Evolutionary conservation across 1,284 basidiomycete genomes (phyloP).

Genomic region (Cutaneotrichosporon dermatis): DNA sequence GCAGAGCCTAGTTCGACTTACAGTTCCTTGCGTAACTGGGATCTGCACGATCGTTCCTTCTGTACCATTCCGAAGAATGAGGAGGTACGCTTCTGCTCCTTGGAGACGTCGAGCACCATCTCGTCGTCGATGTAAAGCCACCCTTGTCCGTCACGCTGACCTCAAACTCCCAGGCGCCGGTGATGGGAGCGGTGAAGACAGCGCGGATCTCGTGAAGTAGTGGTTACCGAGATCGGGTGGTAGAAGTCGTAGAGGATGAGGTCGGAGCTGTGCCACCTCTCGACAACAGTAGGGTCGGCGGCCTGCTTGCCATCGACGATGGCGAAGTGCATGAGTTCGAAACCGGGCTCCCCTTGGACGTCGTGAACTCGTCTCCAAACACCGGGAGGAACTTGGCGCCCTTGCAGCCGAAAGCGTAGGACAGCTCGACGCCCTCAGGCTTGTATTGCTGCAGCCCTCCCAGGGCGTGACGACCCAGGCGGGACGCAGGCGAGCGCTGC

Average conservation of each 20-base stretch:
- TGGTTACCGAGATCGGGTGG: slow-evolving; percentile 14
- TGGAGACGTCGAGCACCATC: slow-evolving; percentile 63
- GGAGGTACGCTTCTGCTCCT: slow-evolving; percentile 35
- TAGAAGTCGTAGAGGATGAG: slow-evolving; percentile 31
- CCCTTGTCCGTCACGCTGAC: slow-evolving; percentile 24
- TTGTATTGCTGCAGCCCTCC: slow-evolving; percentile 52
- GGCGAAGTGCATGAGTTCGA: slow-evolving; percentile 24
- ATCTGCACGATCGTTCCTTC: slow-evolving; percentile 17
- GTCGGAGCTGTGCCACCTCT: slow-evolving; percentile 8
- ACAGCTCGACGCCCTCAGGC: slow-evolving; percentile 39
- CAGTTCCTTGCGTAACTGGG: slow-evolving; percentile 24
- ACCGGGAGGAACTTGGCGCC: slow-evolving; percentile 24
- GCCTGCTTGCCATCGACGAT: slow-evolving; percentile 18
- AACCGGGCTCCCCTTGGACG: slow-evolving; percentile 22
- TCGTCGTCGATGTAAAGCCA: slow-evolving; percentile 60
- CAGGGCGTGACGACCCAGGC: slow-evolving; percentile 55
- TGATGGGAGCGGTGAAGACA: slow-evolving; percentile 23
- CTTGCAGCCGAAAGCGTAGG: slow-evolving; percentile 50
- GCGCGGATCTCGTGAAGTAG: slow-evolving; percentile 24
- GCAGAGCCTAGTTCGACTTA: too few species aligned
- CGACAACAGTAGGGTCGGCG: slow-evolving; percentile 2
- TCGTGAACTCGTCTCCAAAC: slow-evolving; percentile 25
- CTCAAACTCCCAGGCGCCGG: slow-evolving; percentile 33
- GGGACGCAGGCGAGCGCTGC: slow-evolving; percentile 54
- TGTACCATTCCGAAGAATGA: slow-evolving; percentile 26